phyloP scores from a whole-genome alignment of 116 monocot species.

The Phalaenopsis hybrid region DNA sequence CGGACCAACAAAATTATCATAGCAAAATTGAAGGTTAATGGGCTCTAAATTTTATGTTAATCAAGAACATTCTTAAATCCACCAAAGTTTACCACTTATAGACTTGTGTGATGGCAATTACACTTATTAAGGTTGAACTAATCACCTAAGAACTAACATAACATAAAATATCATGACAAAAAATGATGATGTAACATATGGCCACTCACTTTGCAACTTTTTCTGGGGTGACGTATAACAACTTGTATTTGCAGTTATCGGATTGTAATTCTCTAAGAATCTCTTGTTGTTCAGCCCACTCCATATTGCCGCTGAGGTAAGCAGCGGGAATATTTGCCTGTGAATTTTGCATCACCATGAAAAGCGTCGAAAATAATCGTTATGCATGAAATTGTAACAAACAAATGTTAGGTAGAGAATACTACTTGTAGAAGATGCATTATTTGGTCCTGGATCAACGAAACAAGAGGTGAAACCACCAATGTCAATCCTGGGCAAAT shows the following conservation, averaged over 20 bases:
- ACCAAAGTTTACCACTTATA: neutral
- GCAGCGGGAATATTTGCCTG: slow-evolving; percentile 93
- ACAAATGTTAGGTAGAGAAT: neutral
- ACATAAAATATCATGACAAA: neutral
- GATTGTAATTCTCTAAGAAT: slow-evolving; percentile 83
- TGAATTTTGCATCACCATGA: neutral
- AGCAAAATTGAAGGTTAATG: no score
- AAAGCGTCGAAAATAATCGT: neutral
- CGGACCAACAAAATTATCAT: no score
- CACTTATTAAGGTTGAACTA: neutral
- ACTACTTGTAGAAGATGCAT: slow-evolving; percentile 94
- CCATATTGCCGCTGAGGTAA: slow-evolving; percentile 87
- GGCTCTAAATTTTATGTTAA: neutral
- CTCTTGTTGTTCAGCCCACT: slow-evolving; percentile 87
- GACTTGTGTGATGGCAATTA: neutral
- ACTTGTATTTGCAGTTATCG: slow-evolving; percentile 61
- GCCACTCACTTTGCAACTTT: slow-evolving; percentile 84
- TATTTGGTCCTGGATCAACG: slow-evolving; percentile 98
- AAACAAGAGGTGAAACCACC: slow-evolving; percentile 96
- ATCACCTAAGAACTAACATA: neutral
- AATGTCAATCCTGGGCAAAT: slow-evolving; percentile 81
- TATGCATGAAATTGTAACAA: neutral
- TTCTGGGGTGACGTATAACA: slow-evolving; percentile 97
- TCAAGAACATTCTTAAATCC: no score
- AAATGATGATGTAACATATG: neutral